These are phyloP conservation scores for Fusarium tupiense DNA, from an alignment of 2,329 filamentous ascomycete species.

Conservation along the genomic window DNA sequence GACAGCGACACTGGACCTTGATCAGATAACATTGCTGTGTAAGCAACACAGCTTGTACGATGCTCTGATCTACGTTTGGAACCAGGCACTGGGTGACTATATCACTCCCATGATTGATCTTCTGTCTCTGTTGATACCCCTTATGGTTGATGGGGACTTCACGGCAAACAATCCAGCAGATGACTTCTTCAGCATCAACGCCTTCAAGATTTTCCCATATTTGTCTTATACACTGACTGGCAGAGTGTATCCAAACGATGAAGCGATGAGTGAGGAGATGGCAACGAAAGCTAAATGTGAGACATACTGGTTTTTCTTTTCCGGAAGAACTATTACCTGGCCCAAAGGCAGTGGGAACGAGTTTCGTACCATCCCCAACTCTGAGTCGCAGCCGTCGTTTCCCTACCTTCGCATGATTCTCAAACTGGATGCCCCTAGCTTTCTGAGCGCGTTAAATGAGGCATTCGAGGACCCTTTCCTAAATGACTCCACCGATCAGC, in stretches of 20 bases:
- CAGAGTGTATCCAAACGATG: slow-evolving; percentile 89
- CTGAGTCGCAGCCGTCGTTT: slow-evolving; percentile 76
- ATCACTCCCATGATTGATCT: slow-evolving; percentile 90
- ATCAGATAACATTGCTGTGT: slow-evolving; percentile 90
- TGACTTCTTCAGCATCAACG: slow-evolving; percentile 73
- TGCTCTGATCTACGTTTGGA: slow-evolving; percentile 97
- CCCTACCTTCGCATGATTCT: slow-evolving; percentile 86
- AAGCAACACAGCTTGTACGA: slow-evolving; percentile 94
- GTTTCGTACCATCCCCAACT: slow-evolving; percentile 68
- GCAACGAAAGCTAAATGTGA: slow-evolving; percentile 83
- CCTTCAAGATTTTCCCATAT: slow-evolving; percentile 93
- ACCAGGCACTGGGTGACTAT: slow-evolving; percentile 87
- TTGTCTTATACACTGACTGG: slow-evolving; percentile 91
- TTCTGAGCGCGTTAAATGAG: slow-evolving; percentile 95
- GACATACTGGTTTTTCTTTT: slow-evolving; percentile 94
- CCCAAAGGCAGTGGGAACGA: slow-evolving; percentile 70
- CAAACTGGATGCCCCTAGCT: slow-evolving; percentile 88
- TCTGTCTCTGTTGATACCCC: slow-evolving; percentile 70
- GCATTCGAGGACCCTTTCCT: slow-evolving; percentile 95
- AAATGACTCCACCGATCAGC: slow-evolving; percentile 77
- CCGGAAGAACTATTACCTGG: slow-evolving; percentile 80
- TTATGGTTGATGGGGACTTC: slow-evolving; percentile 66
- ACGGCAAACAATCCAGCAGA: slow-evolving; percentile 65
- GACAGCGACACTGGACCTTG: slow-evolving; percentile 89
- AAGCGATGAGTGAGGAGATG: slow-evolving; percentile 75